Evolutionary conservation across 306 rosid species (phyloP).

Genomic region (Malus fusca): DNA sequence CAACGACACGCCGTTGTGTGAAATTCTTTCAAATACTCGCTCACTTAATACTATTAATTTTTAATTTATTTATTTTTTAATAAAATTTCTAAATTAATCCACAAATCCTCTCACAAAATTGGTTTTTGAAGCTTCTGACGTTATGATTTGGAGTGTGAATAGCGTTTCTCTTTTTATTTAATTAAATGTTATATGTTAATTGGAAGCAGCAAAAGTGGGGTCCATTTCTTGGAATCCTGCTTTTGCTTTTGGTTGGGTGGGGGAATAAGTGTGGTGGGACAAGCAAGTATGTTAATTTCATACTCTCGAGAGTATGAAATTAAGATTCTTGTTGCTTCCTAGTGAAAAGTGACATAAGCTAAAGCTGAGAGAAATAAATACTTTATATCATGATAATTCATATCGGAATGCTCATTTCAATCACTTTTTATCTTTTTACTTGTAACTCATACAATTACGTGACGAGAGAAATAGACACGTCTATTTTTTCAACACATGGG

Average conservation of each 20-base stretch:
- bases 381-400: rapidly evolving
- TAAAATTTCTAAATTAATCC: no score
- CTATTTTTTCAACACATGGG: no score
- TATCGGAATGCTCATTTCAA: background rate
- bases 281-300: background rate
- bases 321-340: background rate
- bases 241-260: background rate
- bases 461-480: no score
- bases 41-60: background rate
- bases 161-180: background rate
- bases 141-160: background rate
- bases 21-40: slow-evolving; percentile 12
- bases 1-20: background rate
- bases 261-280: background rate
- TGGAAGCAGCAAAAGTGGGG: background rate
- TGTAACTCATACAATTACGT: background rate
- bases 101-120: no score
- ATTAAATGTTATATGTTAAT: background rate
- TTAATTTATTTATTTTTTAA: background rate
- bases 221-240: background rate
- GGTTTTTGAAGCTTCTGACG: background rate
- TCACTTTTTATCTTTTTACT: background rate
- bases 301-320: slow-evolving; percentile 8
- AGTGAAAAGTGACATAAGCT: background rate
- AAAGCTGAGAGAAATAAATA: background rate